Evolutionary conservation across 2,329 filamentous ascomycete genomes (phyloP), one percentile per base, ranked within the genome.

Genomic region (Ploettnerulaceae sp.): DNA sequence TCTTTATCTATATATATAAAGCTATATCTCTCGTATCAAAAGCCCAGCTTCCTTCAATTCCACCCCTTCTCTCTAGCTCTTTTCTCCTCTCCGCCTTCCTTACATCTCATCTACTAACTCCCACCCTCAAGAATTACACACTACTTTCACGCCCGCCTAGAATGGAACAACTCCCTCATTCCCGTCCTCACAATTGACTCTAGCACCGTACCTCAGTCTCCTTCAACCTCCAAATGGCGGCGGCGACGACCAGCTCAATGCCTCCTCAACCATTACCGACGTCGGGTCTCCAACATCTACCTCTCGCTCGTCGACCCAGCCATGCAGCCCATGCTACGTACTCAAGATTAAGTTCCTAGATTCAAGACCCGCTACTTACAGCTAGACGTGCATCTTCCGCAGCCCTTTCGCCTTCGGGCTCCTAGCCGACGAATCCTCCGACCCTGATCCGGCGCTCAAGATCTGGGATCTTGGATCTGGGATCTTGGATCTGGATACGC

Each of bases 321-420:
- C 36, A 69, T 73, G 42, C 74, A 74, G 0, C 74, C 75, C 8
- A 67, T 78, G 25, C 71, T 64, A 77, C 55, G 69, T 75, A 2
- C 64, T 77, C 21, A 70, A 72, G 50, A 64, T 77, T 32, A 73
- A 77, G 32, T 64, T 77, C 40, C 65, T 76, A 12, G 64, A 67
- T 18, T 63, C 77, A 4, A 52, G 66, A 45, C 65, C 71, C 4
- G 68, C 66, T 2, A 62, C 66, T 44, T 76, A 70, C 65, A 75
- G 74, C 22, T 77, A 73, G 73, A 75, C 73, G 0, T 71, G 68
- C n/a, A 67, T 76, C 22, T 65, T 77, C 39, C 70, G 70, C 1
- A 26, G 66, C 21, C 73, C 73, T 45, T 69, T 70, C 0, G 47
- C 65, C 14, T 76, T 76, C 52, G 74, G 75, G 3, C 65, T 77